Conservation (phyloP, 306 rosid genomes). For the Sechiopsis laciniata region DNA sequence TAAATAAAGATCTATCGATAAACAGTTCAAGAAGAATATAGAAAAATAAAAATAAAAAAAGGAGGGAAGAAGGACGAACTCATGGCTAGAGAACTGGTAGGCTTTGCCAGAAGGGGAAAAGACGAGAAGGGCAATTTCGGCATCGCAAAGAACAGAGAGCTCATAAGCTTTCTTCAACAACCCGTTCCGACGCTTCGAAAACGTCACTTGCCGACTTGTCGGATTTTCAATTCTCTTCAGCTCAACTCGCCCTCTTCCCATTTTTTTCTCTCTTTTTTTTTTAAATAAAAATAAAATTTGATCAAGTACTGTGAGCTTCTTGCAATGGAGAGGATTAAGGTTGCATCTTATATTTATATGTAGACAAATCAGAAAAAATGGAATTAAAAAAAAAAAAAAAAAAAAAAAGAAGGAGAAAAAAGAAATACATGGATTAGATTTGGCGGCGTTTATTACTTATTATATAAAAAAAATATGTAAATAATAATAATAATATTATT, state of each 20-base stretch:
- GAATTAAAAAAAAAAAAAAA: not conserved
- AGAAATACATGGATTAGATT: not conserved
- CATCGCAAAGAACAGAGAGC: slow-evolving; percentile 52
- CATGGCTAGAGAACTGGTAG: slow-evolving; percentile 45
- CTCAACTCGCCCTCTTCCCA: slow-evolving; percentile 56
- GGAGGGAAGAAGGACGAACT: slow-evolving; percentile 21
- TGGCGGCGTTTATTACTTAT: slow-evolving; percentile 4
- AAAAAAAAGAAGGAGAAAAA: no score
- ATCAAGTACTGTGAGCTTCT: not conserved
- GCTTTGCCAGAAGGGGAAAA: slow-evolving; percentile 47
- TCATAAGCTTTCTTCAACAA: slow-evolving; percentile 49
- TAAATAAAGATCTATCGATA: no score
- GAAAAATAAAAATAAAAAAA: not conserved
- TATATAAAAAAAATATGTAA: not conserved
- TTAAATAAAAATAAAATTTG: no score
- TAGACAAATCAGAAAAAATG: not conserved
- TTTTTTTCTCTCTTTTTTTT: slow-evolving; percentile 10
- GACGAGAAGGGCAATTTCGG: slow-evolving; percentile 40
- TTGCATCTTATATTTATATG: not conserved
- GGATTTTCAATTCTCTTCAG: slow-evolving; percentile 51
- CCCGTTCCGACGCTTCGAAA: slow-evolving; percentile 50
- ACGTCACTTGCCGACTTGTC: slow-evolving; percentile 43
- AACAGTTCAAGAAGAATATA: no score
- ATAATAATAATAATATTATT: no score
- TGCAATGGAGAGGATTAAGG: not conserved